Base-by-base conservation (phyloP, 2,329 filamentous ascomycete genomes). In the Leptographium procerum region DNA sequence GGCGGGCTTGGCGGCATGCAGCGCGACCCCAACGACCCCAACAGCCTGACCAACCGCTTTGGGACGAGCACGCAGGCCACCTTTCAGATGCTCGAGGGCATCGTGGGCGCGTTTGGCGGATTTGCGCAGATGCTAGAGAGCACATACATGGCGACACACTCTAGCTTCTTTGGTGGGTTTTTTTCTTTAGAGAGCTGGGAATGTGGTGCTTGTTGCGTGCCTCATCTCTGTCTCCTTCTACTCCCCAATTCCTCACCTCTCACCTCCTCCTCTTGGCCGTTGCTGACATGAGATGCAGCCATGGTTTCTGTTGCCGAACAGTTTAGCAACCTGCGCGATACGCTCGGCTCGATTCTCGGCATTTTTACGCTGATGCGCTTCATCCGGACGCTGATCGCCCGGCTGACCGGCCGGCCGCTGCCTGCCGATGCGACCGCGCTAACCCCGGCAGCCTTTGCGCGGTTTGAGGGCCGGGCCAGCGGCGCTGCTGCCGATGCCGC, bases 81-180 rank as follows among this genome's bases (percentile, higher is more conserved):
- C 0, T 99, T 99, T 69, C 94, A 97, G 77, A 90, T 99, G 80
- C 90, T 99, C 56, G 94, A 99, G 75, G 94, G 91, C 65, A 88
- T 99, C 59, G 94, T 99, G 16, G 89, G 90, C 28, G 91, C 94
- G 2, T 99, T 99, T 76, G 91, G 91, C 24, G 94, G 95, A 0
- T 97, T 99, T 69, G 90, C 95, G 14, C 94, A 99, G 76, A 99
- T 99, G 94, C 80, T 99, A 31, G 94, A 99, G 75, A 97, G 94
- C 77, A 97, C 94, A 13, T 99, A 96, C 68, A 99, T 99, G 95
- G 94, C 95, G 33, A 99, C 94, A 0, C 94, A 99, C 73, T 96
- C 91, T 7, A 96, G 90, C 57, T 99, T 99, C 73, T 99, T 97
- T 68, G 91, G 91, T 96, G 81, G 67, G 87, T 73, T 16, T 36